A percentile compares a stretch with the other conserved stretches of the same genome.
phyloP scores from a whole-genome alignment of 2,329 filamentous ascomycete species.

The Diaporthe longicolla region DNA sequence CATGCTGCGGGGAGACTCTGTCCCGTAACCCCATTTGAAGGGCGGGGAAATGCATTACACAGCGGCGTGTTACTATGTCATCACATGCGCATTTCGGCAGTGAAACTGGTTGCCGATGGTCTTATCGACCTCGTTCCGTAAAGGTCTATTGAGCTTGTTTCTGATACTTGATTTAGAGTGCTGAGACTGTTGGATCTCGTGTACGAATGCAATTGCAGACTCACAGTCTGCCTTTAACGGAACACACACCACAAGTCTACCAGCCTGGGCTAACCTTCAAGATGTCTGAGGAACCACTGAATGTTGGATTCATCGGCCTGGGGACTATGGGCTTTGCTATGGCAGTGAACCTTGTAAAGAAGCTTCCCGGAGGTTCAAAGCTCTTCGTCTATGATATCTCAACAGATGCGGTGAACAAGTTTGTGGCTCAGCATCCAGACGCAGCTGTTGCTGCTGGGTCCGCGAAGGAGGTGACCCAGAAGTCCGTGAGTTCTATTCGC shows the following conservation, averaged over 20 bases:
- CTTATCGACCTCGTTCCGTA: not conserved
- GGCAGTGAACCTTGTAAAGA: conserved; percentile 76
- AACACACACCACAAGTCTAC: conserved; percentile 40
- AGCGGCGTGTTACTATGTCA: conserved; percentile 17
- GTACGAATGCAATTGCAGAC: conserved; percentile 41
- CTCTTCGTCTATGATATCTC: conserved; percentile 75
- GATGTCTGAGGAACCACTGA: conserved; percentile 10
- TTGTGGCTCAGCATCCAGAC: conserved; percentile 63
- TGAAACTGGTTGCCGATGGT: conserved; percentile 36
- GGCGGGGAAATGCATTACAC: conserved; percentile 27
- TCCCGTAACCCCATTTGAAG: conserved; percentile 16
- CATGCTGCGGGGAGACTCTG: not conserved
- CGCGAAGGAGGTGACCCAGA: conserved; percentile 73
- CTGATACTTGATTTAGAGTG: not conserved
- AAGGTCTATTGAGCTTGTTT: not conserved
- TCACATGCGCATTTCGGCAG: conserved; percentile 34
- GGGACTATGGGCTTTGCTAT: conserved; percentile 70
- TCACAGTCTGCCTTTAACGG: conserved; percentile 50
- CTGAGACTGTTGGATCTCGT: conserved; percentile 42
- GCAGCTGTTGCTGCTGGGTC: conserved; percentile 61
- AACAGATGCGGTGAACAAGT: conserved; percentile 64
- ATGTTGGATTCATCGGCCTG: conserved; percentile 66
- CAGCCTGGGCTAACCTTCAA: not conserved
- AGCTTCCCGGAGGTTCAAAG: conserved; percentile 72
- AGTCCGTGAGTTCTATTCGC: conserved; percentile 65